Base-by-base conservation (phyloP, 192 early-diverging fungal species). In the Coemansia sp. region DNA sequence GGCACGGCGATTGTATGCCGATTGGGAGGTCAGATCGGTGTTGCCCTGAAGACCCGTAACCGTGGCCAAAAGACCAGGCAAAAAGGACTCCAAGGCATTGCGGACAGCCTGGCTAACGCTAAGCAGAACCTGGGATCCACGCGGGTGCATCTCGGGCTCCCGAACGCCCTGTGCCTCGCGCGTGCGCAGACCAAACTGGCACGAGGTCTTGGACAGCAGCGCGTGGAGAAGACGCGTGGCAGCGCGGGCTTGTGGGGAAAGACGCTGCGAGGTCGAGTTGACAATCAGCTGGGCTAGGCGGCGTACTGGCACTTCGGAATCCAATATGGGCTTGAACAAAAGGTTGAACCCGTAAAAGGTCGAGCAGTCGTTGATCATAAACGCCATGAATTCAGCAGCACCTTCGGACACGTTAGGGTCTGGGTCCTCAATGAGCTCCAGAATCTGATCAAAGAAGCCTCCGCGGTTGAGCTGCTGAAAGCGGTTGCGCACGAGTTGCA, bases 391-490 rank as follows among this genome's bases (percentile, higher is more conserved):
- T 46, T 76, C 72, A n/a, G 60, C 57, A 17, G 61, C 60, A 39
- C 61, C 58, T 15, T 50, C 62, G 0, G 62, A 63, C 4, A 64
- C 39, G 2, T 53, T 35, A 3, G 66, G 28, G 25, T 76, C 72
- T 2, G 55, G 40, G 42, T 64, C 66, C 53, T 76, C 72, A 25
- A 76, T 64, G 23, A 69, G 57, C 28, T 58, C 72, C 4, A 69
- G 40, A 3, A 69, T 45, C 13, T 53, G 49, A 15, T 30, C 51
- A 28, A 76, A 51, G 45, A 76, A 76, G 9, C 58, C 53, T 18
- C 66, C 65, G 27, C 67, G 53, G 33, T 69, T 68, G 32, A 76
- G 72, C 50, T 76, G 72, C 53, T 60, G 54, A 50, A 76, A 76
- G 4, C 72, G 72, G 46, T 64, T 65, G 38, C 67, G 72, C 19